Base-by-base conservation (phyloP, 2,329 filamentous ascomycete species). In the Sclerotinia glacialis region DNA sequence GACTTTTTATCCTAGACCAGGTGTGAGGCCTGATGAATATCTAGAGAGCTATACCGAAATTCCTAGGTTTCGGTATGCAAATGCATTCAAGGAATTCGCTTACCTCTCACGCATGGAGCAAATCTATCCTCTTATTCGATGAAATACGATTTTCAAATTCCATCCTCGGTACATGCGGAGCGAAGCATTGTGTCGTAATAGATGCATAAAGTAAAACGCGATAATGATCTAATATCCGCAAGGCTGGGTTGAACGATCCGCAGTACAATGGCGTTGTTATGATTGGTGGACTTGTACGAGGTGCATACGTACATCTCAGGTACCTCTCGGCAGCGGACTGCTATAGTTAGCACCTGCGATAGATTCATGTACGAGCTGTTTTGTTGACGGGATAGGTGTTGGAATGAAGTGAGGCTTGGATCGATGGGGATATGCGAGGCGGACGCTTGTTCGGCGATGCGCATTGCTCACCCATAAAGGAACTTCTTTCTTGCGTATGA, bases 191-290 rank as follows among this genome's bases (percentile, higher is more conserved):
- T 61, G 44, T 31, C 44, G 16, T 49, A 11, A 26, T 47, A n/a
- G 8, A 8, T 37, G 56, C n/a, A 47, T 37, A 46, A 7, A 4
- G 12, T 37, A 21, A 60, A 31, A 14, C 6, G 14, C 14, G 26
- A 47, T 12, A 31, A 59, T 21, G 21, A 47, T 49, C n/a, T 7
- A 37, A 49, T 61, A 49, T 40, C 58, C 18, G n/a, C 58, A 61
- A 61, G 58, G 58, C 58, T 61, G 58, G 49, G 9, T 21, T 6
- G 26, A 21, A 37, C 9, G 14, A 40, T 49, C 44, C n/a, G 44
- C 58, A 12, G n/a, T 49, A 46, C 8, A 14, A 61, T 16, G 56
- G 37, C 16, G 28, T 23, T 23, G 2, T 37, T 49, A 11, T 40
- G 44, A 49, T 61, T 49, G 31, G 21, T 37, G 31, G 1, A 5